phyloP scores from a whole-genome alignment of 2,329 filamentous ascomycete genomes.

The Incumbomyces delicatus region DNA sequence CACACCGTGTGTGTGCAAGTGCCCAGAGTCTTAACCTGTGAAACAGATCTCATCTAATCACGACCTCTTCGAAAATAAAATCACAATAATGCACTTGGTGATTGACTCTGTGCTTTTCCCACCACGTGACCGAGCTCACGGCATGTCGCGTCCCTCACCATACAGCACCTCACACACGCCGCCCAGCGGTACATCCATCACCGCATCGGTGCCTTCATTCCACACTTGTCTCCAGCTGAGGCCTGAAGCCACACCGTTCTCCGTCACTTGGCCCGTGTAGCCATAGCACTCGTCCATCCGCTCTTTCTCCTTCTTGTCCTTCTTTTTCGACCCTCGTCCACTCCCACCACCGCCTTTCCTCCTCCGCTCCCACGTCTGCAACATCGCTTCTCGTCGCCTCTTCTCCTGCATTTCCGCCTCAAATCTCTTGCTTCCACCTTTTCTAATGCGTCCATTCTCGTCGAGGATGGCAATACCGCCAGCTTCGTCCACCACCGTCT shows the following conservation, averaged over 20 bases:
- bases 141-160: slow-evolving; percentile 45
- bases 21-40: no score
- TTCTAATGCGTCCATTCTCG: slow-evolving; percentile 50
- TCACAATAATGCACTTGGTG: no score
- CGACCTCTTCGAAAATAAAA: no score
- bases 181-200: slow-evolving; percentile 91
- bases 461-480: slow-evolving; percentile 79
- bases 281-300: slow-evolving; percentile 4
- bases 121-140: not conserved
- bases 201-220: slow-evolving; percentile 89
- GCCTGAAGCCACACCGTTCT: slow-evolving; percentile 29
- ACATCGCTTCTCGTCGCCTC: slow-evolving; percentile 31
- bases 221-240: slow-evolving; percentile 73
- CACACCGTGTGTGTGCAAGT: no score
- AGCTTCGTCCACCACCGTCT: slow-evolving; percentile 85
- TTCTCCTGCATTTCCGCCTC: slow-evolving; percentile 24
- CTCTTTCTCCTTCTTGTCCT: slow-evolving; percentile 7
- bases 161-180: slow-evolving; percentile 94
- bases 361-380: slow-evolving; percentile 30
- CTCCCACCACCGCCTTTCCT: slow-evolving; percentile 25
- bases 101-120: no score
- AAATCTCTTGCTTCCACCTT: slow-evolving; percentile 30
- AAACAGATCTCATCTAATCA: no score
- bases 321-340: slow-evolving; percentile 29
- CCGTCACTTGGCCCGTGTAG: slow-evolving; percentile 1